Conservation (phyloP, 1,284 basidiomycete species). For the Papiliotrema terrestris region DNA sequence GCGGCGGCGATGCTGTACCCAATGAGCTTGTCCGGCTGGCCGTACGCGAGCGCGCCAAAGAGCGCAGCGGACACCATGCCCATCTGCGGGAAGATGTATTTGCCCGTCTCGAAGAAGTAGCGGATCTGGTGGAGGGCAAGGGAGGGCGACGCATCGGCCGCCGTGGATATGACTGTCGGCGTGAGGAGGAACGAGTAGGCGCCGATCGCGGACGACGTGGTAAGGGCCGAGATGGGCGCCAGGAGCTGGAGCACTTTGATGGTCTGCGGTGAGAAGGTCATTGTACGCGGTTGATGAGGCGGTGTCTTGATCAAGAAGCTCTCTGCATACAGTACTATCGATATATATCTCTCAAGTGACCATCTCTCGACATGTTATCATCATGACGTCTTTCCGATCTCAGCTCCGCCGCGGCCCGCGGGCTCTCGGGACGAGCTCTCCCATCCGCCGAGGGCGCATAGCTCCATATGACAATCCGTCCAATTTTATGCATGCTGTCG, state of each 20-base stretch:
- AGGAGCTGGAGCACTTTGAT: constrained; percentile 3
- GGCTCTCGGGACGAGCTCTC: too few species aligned
- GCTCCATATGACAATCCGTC: too few species aligned
- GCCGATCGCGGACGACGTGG: constrained; percentile 1
- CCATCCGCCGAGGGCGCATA: too few species aligned
- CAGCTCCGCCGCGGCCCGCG: too few species aligned
- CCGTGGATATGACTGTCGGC: neutral
- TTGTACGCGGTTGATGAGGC: neutral
- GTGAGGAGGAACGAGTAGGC: neutral
- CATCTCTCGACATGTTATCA: too few species aligned
- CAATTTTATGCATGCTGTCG: too few species aligned
- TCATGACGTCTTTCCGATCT: too few species aligned
- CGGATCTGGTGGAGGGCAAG: neutral
- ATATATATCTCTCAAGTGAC: too few species aligned
- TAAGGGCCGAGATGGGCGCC: neutral
- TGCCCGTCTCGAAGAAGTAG: neutral
- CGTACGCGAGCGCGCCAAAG: constrained; percentile 3
- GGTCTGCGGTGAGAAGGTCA: neutral
- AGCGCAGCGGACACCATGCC: neutral
- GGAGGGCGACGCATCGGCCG: neutral
- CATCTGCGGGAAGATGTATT: constrained; percentile 3
- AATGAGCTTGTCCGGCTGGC: neutral
- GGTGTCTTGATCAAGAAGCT: too few species aligned
- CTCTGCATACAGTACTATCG: too few species aligned
- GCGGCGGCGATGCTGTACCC: constrained; percentile 3